A percentile compares a stretch with the other conserved stretches of the same genome.
Conservation (phyloP, 306 rosid species). For the Lathyrus sativus region DNA sequence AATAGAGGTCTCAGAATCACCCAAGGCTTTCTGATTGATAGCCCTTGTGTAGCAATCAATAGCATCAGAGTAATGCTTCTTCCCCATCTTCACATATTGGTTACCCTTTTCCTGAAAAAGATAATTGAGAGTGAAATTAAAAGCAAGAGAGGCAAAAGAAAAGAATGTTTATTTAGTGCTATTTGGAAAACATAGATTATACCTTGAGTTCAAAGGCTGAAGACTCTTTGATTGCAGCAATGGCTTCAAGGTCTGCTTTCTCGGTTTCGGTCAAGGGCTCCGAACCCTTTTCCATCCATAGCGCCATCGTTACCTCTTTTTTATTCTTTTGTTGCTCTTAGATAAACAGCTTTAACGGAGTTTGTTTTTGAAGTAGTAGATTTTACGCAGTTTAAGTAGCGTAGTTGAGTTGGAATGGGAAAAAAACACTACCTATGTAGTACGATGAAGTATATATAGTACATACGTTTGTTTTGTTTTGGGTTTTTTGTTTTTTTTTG, state of each 20-base stretch:
- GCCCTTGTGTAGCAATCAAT: slow-evolving; percentile 88
- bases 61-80: slow-evolving; percentile 81
- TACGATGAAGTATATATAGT: neutral
- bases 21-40: slow-evolving; percentile 67
- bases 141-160: neutral
- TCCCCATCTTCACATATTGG: slow-evolving; percentile 74
- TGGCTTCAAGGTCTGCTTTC: slow-evolving; percentile 91
- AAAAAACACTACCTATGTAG: neutral
- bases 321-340: neutral
- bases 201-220: slow-evolving; percentile 80
- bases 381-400: neutral
- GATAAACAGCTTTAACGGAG: neutral
- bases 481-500: no score
- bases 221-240: slow-evolving; percentile 77
- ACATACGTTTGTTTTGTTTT: no score
- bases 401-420: neutral
- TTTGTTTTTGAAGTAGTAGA: neutral
- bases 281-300: slow-evolving; percentile 79
- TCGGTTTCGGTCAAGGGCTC: slow-evolving; percentile 75
- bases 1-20: slow-evolving; percentile 61
- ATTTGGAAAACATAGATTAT: neutral
- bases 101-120: slow-evolving; percentile 82
- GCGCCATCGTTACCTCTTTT: slow-evolving; percentile 60
- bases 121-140: slow-evolving; percentile 34
- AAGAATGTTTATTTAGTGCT: neutral